Evolutionary conservation across 345 rosid species (phyloP), one percentile per base, ranked within the genome.

Genomic region (Clausena lansium): DNA sequence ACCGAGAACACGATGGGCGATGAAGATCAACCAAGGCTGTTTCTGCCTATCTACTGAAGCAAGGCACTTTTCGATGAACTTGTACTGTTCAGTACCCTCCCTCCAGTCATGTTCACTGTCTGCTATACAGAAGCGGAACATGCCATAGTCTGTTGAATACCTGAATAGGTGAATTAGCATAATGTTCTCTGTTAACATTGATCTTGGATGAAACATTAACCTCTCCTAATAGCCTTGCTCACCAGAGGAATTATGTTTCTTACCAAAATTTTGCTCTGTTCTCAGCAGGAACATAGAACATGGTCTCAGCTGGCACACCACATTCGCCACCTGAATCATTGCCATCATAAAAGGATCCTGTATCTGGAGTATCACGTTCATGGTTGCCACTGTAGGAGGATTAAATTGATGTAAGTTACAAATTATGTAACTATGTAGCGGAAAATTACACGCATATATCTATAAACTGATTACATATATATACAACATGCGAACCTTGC

Each of bases 41-140:
- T 91, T 88, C 81, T 73, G 89, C 74, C 98, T 88, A 74, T 91
- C 94, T 9, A 71, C 96, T 45, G 98, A 57, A 39, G 98, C 90
- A 35, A 91, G 89, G 75, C 98, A 91, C 32, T 77, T 70, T 78
- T 93, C 91, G 5, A 93, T 91, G 85, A 91, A 90, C 72, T 78
- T 69, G 67, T 90, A 77, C 63, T 93, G 96, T 76, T 93, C 93
- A 0, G 96, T 52, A 62, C 92, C 96, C 81, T 90, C 92, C 72
- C 96, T 88, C 95, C 98, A 93, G 70, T 93, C 98, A 22, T 93
- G 96, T 69, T 93, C 98, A 54, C 83, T 79, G 80, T 93, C 98
- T 4, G 93, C 94, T 85, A 93, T 70, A 65, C 96, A 93, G 86
- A 93, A 93, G 60, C 33, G 92, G 77, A 93, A 93, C 98, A 91